These are phyloP conservation scores for Plasmodium relictum DNA, from an alignment of 169 alveolate species.

Conservation along the genomic window DNA sequence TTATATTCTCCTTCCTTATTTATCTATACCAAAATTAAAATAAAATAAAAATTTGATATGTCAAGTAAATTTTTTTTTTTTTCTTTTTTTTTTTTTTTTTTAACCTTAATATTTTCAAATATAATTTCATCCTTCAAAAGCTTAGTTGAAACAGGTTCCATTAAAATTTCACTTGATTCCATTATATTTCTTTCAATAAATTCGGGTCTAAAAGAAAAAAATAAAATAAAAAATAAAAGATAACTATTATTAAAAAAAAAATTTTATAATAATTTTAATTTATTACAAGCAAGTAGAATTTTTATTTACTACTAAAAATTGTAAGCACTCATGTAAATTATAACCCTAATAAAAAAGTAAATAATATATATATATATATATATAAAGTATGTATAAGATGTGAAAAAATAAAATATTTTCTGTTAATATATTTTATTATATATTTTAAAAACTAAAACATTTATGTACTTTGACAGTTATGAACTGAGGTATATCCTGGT, in stretches of 20 bases:
- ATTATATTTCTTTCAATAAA: conserved; percentile 22
- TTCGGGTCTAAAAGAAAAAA: conserved; percentile 11
- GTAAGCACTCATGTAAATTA: conserved; percentile 39
- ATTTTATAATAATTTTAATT: neutral
- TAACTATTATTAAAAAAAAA: neutral
- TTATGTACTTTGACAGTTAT: conserved; percentile 16
- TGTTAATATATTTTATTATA: too few species aligned
- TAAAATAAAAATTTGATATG: neutral
- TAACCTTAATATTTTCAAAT: conserved; percentile 39
- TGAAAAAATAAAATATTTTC: too few species aligned
- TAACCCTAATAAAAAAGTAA: conserved; percentile 34
- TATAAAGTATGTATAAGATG: neutral
- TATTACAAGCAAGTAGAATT: conserved; percentile 45
- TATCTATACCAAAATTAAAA: conserved; percentile 8
- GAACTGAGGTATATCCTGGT: conserved; percentile 30
- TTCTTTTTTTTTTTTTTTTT: neutral
- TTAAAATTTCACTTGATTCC: conserved; percentile 28
- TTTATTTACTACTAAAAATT: conserved; percentile 31
- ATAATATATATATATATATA: conserved; percentile 8
- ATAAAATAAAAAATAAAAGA: neutral
- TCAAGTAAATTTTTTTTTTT: neutral
- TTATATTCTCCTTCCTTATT: conserved; percentile 36
- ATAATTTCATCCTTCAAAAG: conserved; percentile 29
- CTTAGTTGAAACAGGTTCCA: conserved; percentile 35
- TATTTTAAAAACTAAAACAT: too few species aligned